A percentile compares a stretch with the other conserved stretches of the same genome.
Evolutionary conservation across 2,329 filamentous ascomycete genomes (phyloP).

Genomic region (Hypoxylon sp.): DNA sequence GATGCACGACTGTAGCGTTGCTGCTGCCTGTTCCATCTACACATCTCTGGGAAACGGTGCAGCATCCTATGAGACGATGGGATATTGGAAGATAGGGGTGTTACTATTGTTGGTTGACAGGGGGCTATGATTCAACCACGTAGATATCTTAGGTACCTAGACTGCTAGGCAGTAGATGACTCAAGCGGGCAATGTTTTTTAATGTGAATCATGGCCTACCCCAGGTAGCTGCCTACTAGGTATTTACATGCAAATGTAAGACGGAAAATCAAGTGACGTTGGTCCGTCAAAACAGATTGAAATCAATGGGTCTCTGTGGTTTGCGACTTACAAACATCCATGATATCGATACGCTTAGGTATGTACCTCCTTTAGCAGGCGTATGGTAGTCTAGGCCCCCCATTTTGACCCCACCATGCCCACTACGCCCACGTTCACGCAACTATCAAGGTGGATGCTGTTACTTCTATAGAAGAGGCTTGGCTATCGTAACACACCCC

Average conservation of each 20-base stretch:
- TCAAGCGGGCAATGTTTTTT: not conserved
- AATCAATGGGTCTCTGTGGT: not conserved
- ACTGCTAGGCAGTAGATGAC: not conserved
- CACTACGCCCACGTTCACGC: not conserved
- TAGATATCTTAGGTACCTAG: no score
- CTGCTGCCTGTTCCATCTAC: slow-evolving; percentile 26
- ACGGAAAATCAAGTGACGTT: not conserved
- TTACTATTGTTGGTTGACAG: slow-evolving; percentile 8
- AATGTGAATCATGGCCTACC: not conserved
- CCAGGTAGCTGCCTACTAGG: not conserved
- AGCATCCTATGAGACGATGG: slow-evolving; percentile 1
- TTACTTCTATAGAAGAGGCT: no score
- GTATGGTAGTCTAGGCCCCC: slow-evolving; percentile 14
- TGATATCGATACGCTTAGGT: not conserved
- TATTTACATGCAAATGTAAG: not conserved
- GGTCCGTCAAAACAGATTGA: not conserved
- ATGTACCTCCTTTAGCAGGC: not conserved
- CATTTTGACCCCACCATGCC: slow-evolving; percentile 12
- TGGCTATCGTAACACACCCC: no score
- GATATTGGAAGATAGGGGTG: not conserved
- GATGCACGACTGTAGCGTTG: slow-evolving; percentile 31
- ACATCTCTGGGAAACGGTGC: not conserved
- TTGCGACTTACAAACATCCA: slow-evolving; percentile 2
- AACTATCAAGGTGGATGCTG: no score
- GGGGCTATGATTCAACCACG: not conserved